Percentiles rank a stretch among this genome's conserved stretches.
Conservation (phyloP, 2,329 filamentous ascomycete species). For the Trichoderma harzianum region DNA sequence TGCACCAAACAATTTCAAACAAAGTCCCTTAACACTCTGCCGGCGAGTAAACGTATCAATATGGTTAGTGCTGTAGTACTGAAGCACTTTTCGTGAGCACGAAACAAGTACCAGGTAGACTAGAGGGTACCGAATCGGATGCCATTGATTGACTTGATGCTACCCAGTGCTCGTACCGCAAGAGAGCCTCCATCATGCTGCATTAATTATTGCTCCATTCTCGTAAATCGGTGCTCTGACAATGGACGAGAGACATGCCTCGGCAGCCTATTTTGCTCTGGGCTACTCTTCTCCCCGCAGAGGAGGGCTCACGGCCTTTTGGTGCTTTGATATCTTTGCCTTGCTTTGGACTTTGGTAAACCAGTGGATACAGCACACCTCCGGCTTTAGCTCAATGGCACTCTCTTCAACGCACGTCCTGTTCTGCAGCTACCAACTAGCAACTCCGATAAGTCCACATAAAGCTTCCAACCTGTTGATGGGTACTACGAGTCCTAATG, state of each 20-base stretch:
- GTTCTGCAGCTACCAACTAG: background rate
- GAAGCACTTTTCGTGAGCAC: background rate
- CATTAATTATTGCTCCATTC: background rate
- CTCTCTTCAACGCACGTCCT: background rate
- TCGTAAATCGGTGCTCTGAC: background rate
- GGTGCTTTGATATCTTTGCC: background rate
- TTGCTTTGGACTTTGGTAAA: background rate
- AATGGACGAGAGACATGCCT: background rate
- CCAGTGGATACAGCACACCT: background rate
- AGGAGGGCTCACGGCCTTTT: background rate
- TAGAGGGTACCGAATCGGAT: background rate
- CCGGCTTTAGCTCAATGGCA: background rate
- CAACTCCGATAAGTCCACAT: background rate
- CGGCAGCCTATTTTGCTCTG: background rate
- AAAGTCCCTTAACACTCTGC: background rate
- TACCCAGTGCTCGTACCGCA: background rate
- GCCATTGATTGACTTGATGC: background rate
- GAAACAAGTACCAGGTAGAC: background rate
- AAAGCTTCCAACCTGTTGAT: background rate
- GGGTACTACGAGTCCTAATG: background rate
- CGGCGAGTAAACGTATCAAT: background rate
- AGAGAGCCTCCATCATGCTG: background rate
- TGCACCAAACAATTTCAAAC: background rate
- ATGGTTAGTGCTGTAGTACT: background rate
- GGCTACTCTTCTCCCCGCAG: background rate